Conservation (phyloP, 305 asterid genomes). For the Rubia tinctorum region DNA sequence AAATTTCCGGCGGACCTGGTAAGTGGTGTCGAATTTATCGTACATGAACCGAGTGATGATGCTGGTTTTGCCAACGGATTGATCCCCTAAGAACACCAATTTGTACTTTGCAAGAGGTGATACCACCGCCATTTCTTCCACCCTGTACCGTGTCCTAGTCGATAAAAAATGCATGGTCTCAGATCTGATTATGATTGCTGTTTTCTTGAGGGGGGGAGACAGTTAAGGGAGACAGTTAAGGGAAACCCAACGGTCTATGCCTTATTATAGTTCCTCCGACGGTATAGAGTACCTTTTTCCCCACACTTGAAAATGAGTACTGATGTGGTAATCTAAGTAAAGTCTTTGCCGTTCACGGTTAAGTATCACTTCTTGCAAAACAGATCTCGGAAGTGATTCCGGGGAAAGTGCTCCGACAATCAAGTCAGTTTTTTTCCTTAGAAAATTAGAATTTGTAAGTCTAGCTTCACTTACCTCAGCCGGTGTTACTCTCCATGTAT, state of each 20-base stretch:
- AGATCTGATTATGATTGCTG: slow-evolving; percentile 13
- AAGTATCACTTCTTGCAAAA: too few species aligned
- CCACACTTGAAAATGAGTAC: too few species aligned
- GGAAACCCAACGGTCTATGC: slow-evolving; percentile 8
- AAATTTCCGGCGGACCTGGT: slow-evolving; percentile 47
- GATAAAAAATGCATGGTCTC: background rate
- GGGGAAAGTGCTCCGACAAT: too few species aligned
- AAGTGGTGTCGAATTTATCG: slow-evolving; percentile 89
- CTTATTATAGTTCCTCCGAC: too few species aligned
- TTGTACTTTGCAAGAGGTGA: slow-evolving; percentile 86
- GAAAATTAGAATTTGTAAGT: too few species aligned
- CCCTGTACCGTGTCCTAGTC: background rate
- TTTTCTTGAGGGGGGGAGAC: slow-evolving; percentile 6
- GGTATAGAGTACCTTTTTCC: too few species aligned
- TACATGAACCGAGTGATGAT: slow-evolving; percentile 91
- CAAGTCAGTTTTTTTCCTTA: too few species aligned
- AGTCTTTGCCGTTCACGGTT: too few species aligned
- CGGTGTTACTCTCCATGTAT: too few species aligned
- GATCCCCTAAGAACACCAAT: slow-evolving; percentile 85
- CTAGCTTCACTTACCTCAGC: too few species aligned
- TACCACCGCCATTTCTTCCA: slow-evolving; percentile 66
- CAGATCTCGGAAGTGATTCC: too few species aligned
- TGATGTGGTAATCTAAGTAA: too few species aligned
- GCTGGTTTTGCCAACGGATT: slow-evolving; percentile 92
- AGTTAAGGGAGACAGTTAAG: slow-evolving; percentile 23